Evolutionary conservation across 139 green algal species (phyloP), one percentile per base, ranked within the genome.

Genomic region (Auxenochlorella pyrenoidosa): DNA sequence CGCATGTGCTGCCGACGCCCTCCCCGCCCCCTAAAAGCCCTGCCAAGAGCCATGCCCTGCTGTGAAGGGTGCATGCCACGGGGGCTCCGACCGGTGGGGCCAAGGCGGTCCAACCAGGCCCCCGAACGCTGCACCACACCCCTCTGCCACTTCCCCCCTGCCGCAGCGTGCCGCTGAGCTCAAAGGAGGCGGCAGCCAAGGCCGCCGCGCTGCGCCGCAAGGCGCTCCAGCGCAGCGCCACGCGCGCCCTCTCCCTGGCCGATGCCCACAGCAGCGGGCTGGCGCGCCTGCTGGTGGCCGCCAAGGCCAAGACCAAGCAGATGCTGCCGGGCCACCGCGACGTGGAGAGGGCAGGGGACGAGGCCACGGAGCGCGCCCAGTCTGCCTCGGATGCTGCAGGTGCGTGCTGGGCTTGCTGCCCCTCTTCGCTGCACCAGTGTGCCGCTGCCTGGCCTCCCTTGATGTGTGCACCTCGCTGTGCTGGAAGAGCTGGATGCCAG

Each of bases 161-260:
- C 40, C 40, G 89, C 32, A 80, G 60, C 58, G 89, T 90, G 63
- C 89, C 89, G 21, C 77, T 89, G 47, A 41, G 32, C 43, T 18
- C 65, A 5, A 59, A 58, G 10, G 41, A 44, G n/a, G 60, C 75
- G 24, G 75, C 71, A 0, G 59, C 68, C 32, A 86, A 87, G 51
- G 2, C 36, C 34, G 60, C 58, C 1, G 83, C 82, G 28, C 70
- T 91, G 26, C 75, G 76, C 26, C 28, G 47, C 44, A 89, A 89
- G 72, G 83, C 84, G 8, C 51, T 91, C 51, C 70, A 54, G 16
- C 54, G 83, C 54, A 32, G 73, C 34, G 58, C 18, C n/a, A 84
- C 65, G 30, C 26, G 26, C 32, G 19, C 54, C 5, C 26, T 32
- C 10, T 34, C 24, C 3, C 65, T 88, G 54, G 60, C 43, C 26